Percentiles rank a stretch among this genome's conserved stretches.
Conservation (phyloP, 306 rosid genomes). For the Pterocarpus macrocarpus region DNA sequence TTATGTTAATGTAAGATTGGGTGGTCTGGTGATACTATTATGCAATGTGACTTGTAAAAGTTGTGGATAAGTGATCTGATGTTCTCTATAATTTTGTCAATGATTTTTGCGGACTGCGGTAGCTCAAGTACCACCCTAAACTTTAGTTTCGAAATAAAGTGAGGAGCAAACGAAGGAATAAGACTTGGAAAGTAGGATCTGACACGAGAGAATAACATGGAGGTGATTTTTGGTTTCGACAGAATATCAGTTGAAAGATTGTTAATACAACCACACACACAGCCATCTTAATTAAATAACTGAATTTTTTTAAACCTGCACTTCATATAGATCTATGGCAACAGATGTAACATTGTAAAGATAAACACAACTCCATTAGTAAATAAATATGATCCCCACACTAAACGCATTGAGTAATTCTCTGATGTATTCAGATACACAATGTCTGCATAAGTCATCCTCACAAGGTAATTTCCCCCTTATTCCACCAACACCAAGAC, state of each 20-base stretch:
- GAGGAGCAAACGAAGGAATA: too few relatives aligned
- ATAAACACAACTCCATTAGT: slow-evolving; percentile 2
- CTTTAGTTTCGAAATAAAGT: too few relatives aligned
- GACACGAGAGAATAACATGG: too few relatives aligned
- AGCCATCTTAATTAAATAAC: too few relatives aligned
- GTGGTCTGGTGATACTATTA: slow-evolving; percentile 30
- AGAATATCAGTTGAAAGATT: too few relatives aligned
- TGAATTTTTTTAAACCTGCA: not conserved
- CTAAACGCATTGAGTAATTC: not conserved
- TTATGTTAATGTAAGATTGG: slow-evolving; percentile 36
- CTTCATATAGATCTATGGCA: not conserved
- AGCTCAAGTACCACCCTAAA: too few relatives aligned
- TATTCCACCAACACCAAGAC: not conserved
- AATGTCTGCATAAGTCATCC: slow-evolving; percentile 17
- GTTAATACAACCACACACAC: too few relatives aligned
- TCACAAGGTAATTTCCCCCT: slow-evolving; percentile 4
- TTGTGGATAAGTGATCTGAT: slow-evolving; percentile 17
- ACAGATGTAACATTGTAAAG: slow-evolving; percentile 26
- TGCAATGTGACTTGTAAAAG: slow-evolving; percentile 27
- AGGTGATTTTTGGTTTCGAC: too few relatives aligned
- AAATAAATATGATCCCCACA: slow-evolving; percentile 32
- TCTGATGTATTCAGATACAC: slow-evolving; percentile 16
- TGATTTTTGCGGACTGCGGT: too few relatives aligned
- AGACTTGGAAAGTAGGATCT: too few relatives aligned
- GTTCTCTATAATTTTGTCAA: not conserved